Percentiles rank a stretch among this genome's conserved stretches.
phyloP scores from a whole-genome alignment of 108 stramenopile species.

The Pseudonitzschia delicatissima region DNA sequence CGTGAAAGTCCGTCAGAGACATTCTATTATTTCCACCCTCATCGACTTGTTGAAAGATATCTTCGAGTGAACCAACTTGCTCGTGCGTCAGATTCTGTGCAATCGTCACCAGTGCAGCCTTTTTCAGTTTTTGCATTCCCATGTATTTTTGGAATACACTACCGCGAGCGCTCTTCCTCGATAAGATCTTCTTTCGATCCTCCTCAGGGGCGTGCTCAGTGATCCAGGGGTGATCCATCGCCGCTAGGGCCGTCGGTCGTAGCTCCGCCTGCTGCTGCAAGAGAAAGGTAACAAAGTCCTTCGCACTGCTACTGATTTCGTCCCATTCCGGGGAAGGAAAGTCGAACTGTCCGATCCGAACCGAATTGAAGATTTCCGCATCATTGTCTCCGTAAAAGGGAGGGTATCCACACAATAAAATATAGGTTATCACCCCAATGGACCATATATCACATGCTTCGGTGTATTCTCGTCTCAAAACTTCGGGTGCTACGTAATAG shows the following conservation, averaged over 20 bases:
- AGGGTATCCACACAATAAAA: constrained; percentile 95
- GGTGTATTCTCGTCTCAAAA: constrained; percentile 90
- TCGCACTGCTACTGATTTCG: constrained; percentile 60
- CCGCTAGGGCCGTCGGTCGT: constrained; percentile 70
- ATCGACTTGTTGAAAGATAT: constrained; percentile 75
- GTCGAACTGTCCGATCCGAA: constrained; percentile 66
- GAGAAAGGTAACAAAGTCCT: constrained; percentile 68
- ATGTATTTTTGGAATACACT: constrained; percentile 71
- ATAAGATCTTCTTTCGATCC: constrained; percentile 20
- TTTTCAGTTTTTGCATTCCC: constrained; percentile 84
- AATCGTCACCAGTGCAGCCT: constrained; percentile 80
- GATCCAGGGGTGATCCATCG: constrained; percentile 80
- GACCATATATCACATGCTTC: constrained; percentile 96
- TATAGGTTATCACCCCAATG: constrained; percentile 90
- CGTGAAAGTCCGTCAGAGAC: constrained; percentile 71
- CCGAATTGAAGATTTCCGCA: constrained; percentile 74
- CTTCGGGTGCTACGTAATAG: constrained; percentile 91
- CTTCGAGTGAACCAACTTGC: constrained; percentile 68
- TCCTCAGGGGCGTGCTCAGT: constrained; percentile 25
- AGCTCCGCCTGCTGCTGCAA: constrained; percentile 56
- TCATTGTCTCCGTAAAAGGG: constrained; percentile 97
- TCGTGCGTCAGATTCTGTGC: constrained; percentile 74
- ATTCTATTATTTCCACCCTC: constrained; percentile 64
- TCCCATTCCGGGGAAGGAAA: constrained; percentile 88
- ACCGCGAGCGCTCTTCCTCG: constrained; percentile 26